Evolutionary conservation across 1,139 yeast genomes (phyloP), one percentile per base, ranked within the genome.

Genomic region (Scheffersomyces insectosa): DNA sequence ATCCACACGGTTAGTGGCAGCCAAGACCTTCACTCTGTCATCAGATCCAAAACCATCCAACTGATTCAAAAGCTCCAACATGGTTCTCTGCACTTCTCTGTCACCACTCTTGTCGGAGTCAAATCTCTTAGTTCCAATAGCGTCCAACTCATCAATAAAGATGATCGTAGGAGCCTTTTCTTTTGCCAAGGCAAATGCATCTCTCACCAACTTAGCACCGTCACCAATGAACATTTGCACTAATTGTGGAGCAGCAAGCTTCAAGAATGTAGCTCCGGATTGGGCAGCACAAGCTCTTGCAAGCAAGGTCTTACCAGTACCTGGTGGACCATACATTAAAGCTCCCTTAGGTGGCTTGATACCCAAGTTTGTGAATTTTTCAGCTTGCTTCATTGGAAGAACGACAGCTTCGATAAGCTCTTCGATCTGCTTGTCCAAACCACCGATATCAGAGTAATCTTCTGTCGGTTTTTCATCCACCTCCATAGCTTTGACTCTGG

Each of bases 281-380:
- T 93, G 98, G 5, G 99, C 99, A 11, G 99, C 99, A 80, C 99
- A 93, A 2, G 99, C 99, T 64, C 99, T 82, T 5, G 99, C 99
- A 54, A 93, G 77, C 50, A 93, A 76, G 1, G 99, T 93, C 69
- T 93, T 93, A 66, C 99, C 99, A 1, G 99, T 93, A 61, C 99
- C 99, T 40, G 99, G 99, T 13, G 99, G 99, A 8, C 99, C 99
- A 65, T 93, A 93, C 99, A 93, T 93, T 47, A 93, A 75, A 0
- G 98, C 99, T 56, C 99, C 99, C 68, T 93, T 93, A 47, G 99
- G 99, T 5, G 99, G 95, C 65, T 88, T 91, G 58, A 93, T 90
- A 42, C 98, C 97, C 66, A 93, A 75, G 44, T 82, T 84, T 61
- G 88, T 87, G 72, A 93, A 95, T 70, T 93, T 93, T 42, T 95